Evolutionary conservation across 305 asterid genomes (phyloP), one percentile per base, ranked within the genome.

Genomic region (Solanum chacoense): DNA sequence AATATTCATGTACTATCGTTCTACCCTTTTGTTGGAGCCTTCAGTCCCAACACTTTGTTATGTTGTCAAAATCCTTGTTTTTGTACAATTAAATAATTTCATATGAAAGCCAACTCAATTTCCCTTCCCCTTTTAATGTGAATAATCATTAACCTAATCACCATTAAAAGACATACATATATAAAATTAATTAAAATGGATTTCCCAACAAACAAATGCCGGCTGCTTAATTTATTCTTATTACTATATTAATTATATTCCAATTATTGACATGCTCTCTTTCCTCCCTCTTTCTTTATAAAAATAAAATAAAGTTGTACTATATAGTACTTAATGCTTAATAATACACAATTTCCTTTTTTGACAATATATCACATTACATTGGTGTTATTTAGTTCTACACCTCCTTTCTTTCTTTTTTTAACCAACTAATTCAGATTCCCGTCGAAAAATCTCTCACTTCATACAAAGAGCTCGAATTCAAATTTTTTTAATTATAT

Each of bases 101-200:
- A 94, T 90, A 94, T 89, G 91, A 37, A 69, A 1, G 88, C 81
- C 93, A 93, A 92, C 93, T 93, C 91, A 90, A 86, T 79, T 72
- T 75, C 73, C 80, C 77, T 50, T 26, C 8, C 20, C 26, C 29
- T 36, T 7, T 69, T 38, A 78, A 77, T 81, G 87, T 91, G 90
- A 84, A 75, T 89, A 73, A 87, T 91, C 88, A 90, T 88, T 69
- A 79, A 45, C 80, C 20, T 22, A 85, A 29, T 38, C 73, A n/a
- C 84, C 11, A 11, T 22, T 72, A 42, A 89, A 31, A 74, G 13
- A 36, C 89, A 86, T 83, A 79, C 79, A 80, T 20, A 67, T 42
- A 85, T 84, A 85, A 85, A 36, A 18, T 65, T 71, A 71, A 71
- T 71, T 9, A 69, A 69, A 42, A 45, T 81, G 11, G 72, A 45